These are phyloP conservation scores for Trichoderma breve DNA, from an alignment of 2,329 filamentous ascomycete genomes.

Conservation along the genomic window DNA sequence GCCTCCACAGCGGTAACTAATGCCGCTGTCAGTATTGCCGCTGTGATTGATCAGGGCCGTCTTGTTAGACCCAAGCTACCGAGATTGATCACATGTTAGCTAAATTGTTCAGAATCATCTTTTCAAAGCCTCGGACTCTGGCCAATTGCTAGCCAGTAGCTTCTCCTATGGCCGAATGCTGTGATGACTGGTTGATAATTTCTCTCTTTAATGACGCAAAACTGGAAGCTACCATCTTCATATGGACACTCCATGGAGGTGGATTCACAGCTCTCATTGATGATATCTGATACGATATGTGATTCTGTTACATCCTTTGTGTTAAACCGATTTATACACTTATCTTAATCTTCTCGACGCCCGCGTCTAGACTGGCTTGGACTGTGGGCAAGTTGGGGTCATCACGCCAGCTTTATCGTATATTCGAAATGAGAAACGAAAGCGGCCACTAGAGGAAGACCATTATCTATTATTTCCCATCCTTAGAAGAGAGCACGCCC, in stretches of 20 bases:
- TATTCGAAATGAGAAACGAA: background rate
- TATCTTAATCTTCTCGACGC: background rate
- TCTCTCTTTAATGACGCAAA: background rate
- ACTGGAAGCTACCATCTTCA: background rate
- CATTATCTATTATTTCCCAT: background rate
- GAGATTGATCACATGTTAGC: background rate
- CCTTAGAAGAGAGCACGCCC: background rate
- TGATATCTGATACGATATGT: background rate
- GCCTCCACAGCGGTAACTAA: background rate
- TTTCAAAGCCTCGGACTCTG: background rate
- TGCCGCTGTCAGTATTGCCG: background rate
- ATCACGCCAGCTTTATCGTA: background rate
- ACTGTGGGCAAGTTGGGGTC: background rate
- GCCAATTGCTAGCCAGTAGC: background rate
- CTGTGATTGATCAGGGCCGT: background rate
- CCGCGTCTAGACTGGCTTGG: background rate
- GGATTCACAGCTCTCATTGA: background rate
- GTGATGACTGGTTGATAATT: background rate
- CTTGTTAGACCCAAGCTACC: background rate
- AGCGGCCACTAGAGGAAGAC: background rate
- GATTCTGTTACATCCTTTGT: background rate
- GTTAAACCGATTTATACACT: background rate
- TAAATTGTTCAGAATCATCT: background rate
- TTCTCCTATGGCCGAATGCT: background rate
- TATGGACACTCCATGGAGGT: background rate